These are phyloP conservation scores for Pelargonium myrrhifolium DNA, from an alignment of 441 rosid genomes.

Conservation along the genomic window DNA sequence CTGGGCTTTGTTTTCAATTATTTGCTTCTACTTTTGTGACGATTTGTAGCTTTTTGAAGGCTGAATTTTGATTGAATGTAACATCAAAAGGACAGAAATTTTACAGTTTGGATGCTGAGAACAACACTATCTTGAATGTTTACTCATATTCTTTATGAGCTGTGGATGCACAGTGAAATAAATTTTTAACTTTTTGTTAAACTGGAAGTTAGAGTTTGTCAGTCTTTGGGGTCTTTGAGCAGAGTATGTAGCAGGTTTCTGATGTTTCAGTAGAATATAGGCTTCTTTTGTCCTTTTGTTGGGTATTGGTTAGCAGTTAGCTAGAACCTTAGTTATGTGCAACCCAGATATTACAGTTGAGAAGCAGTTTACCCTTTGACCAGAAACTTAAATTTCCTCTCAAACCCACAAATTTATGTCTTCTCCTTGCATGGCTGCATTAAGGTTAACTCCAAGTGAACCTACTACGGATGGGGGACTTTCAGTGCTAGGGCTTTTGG, in stretches of 20 bases:
- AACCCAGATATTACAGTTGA: neutral
- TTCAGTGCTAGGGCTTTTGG: neutral
- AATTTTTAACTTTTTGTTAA: neutral
- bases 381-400: neutral
- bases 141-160: neutral
- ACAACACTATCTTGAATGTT: neutral
- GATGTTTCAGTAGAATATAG: neutral
- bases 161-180: neutral
- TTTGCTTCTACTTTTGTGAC: neutral
- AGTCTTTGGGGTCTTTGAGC: slow-evolving; percentile 4
- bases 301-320: neutral
- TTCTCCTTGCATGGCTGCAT: neutral
- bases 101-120: neutral
- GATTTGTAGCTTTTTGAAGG: neutral
- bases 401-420: neutral
- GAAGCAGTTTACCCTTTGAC: neutral
- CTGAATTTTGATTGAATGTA: neutral
- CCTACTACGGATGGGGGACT: neutral
- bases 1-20: neutral
- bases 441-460: neutral
- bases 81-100: neutral
- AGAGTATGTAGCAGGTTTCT: neutral
- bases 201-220: neutral
- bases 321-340: slow-evolving; percentile 1
- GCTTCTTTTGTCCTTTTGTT: neutral